Conservation (phyloP, 2,329 filamentous ascomycete species). For the Hirsutella rhossiliensis region DNA sequence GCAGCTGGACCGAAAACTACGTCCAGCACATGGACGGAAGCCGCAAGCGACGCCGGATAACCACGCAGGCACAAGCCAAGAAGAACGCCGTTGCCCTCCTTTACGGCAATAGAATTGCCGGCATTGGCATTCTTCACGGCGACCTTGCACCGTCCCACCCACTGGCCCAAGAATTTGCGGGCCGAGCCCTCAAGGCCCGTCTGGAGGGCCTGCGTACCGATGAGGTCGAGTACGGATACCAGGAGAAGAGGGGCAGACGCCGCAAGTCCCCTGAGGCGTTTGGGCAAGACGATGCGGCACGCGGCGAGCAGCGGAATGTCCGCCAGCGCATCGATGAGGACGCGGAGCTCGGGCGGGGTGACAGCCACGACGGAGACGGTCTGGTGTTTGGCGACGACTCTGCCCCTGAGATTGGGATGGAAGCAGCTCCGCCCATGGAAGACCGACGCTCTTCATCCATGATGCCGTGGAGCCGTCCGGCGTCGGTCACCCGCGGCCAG, state of each 20-base stretch:
- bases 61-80: conserved; percentile 24
- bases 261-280: conserved; percentile 33
- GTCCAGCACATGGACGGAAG: conserved; percentile 40
- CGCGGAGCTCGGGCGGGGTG: conserved; percentile 15
- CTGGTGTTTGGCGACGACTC: conserved; percentile 24
- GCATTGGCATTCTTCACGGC: conserved; percentile 12
- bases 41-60: conserved; percentile 12
- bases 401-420: conserved; percentile 55
- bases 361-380: conserved; percentile 13
- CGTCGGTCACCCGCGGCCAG: conserved; percentile 30
- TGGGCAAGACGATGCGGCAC: conserved; percentile 17
- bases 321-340: conserved; percentile 20
- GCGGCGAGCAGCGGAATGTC: conserved; percentile 20
- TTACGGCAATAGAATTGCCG: conserved; percentile 22
- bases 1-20: conserved; percentile 30
- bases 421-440: conserved; percentile 51
- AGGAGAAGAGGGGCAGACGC: conserved; percentile 18
- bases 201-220: conserved; percentile 14
- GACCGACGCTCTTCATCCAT: conserved; percentile 48
- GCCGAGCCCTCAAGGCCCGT: conserved; percentile 25
- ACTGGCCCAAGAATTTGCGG: conserved; percentile 31
- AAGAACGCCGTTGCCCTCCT: conserved; percentile 20
- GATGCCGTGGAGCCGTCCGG: conserved; percentile 39
- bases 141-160: conserved; percentile 24
- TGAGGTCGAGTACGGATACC: conserved; percentile 6